Percentiles rank a stretch among this genome's conserved stretches.
phyloP scores from a whole-genome alignment of 345 rosid species.

The Excoecaria cochinchinensis region DNA sequence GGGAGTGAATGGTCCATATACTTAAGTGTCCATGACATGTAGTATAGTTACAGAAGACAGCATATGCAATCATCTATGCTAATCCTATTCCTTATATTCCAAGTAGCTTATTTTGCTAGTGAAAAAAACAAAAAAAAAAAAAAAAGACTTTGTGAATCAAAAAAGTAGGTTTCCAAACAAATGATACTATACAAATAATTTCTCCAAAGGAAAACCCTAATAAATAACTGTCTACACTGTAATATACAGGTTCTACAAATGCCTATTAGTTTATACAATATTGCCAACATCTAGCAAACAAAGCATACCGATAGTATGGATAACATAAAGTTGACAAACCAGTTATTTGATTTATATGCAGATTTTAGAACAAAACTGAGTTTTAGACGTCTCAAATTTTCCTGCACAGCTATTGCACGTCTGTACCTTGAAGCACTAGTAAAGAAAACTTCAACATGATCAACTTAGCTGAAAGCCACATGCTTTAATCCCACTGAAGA shows the following conservation, averaged over 20 bases:
- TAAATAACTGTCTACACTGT: too few species aligned
- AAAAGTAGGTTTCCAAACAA: too few species aligned
- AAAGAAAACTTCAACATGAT: neutral
- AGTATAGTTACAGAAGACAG: too few species aligned
- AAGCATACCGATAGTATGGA: neutral
- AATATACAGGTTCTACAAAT: neutral
- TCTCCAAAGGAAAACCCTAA: too few species aligned
- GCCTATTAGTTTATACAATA: neutral
- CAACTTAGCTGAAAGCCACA: neutral
- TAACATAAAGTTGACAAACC: neutral
- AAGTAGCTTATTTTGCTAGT: too few species aligned
- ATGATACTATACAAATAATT: too few species aligned
- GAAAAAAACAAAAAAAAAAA: too few species aligned
- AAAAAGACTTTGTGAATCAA: too few species aligned
- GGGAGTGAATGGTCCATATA: too few species aligned
- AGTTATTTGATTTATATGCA: slow-evolving; percentile 16
- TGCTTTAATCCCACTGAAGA: neutral
- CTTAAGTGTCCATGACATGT: too few species aligned
- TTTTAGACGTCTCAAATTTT: neutral
- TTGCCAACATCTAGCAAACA: slow-evolving; percentile 8
- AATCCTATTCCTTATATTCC: too few species aligned
- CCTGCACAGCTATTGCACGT: neutral
- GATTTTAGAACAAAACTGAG: neutral
- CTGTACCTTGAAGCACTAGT: neutral
- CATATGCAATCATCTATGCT: too few species aligned